Conservation (phyloP, 164 flowering plant genomes). For the Aristolochia contorta region DNA sequence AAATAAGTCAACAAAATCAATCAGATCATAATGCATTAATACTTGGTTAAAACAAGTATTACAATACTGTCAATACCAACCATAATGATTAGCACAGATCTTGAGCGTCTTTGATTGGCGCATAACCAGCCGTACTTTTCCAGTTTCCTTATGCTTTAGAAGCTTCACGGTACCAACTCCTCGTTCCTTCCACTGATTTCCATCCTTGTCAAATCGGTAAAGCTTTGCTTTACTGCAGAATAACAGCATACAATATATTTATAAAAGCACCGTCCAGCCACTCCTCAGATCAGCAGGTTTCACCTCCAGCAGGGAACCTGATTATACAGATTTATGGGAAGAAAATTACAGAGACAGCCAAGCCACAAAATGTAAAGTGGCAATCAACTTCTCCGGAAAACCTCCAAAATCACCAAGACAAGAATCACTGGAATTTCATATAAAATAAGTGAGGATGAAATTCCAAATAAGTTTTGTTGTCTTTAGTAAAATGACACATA, state of each 20-base stretch:
- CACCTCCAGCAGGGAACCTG: not conserved
- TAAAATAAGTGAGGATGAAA: too few species aligned
- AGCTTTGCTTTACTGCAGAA: constrained; percentile 30
- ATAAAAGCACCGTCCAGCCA: not conserved
- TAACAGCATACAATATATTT: not conserved
- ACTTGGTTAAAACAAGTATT: not conserved
- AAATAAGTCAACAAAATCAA: not conserved
- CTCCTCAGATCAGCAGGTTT: not conserved
- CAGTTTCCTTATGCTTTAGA: constrained; percentile 30
- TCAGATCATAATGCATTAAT: not conserved
- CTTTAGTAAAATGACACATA: too few species aligned
- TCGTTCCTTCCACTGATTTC: constrained; percentile 40
- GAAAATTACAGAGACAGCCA: too few species aligned
- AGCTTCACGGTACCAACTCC: constrained; percentile 37
- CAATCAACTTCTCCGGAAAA: too few species aligned
- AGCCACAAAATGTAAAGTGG: too few species aligned
- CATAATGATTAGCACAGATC: constrained; percentile 36
- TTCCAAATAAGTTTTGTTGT: too few species aligned
- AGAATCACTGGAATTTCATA: too few species aligned
- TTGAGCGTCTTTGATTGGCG: constrained; percentile 30
- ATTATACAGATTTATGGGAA: not conserved
- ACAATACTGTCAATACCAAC: constrained; percentile 1
- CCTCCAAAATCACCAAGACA: too few species aligned
- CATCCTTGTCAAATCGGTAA: constrained; percentile 31
- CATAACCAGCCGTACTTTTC: constrained; percentile 32